These are phyloP conservation scores for Geranomyces variabilis DNA, from an alignment of 192 early-diverging fungal genomes.

Conservation along the genomic window DNA sequence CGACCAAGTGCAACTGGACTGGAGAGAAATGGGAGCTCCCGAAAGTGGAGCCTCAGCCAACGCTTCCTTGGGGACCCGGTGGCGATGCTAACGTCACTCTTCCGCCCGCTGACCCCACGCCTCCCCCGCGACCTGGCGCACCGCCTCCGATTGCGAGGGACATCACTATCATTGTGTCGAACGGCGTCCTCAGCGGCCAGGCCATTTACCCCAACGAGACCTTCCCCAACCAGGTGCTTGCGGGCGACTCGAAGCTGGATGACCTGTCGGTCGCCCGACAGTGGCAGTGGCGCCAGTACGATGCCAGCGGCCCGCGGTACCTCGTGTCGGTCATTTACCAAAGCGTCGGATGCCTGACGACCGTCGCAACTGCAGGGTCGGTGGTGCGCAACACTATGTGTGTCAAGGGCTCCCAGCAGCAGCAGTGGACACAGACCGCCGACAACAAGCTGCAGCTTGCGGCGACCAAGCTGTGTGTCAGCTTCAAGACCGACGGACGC, in stretches of 20 bases:
- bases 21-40: not conserved
- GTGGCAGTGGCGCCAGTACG: conserved; percentile 8
- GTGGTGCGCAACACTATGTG: not conserved
- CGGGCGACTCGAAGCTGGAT: not conserved
- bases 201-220: not conserved
- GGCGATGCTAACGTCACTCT: conserved; percentile 1
- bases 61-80: not conserved
- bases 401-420: not conserved
- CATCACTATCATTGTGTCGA: not conserved
- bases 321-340: not conserved
- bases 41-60: not conserved
- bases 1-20: not conserved
- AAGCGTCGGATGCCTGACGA: not conserved
- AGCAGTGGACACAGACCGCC: not conserved
- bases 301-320: conserved; percentile 4
- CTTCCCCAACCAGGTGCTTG: conserved; percentile 2
- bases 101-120: not conserved
- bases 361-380: not conserved
- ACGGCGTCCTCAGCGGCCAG: conserved; percentile 1
- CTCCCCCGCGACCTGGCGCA: not conserved
- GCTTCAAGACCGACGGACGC: not conserved
- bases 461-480: not conserved
- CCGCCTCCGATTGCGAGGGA: not conserved
- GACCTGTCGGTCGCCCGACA: not conserved
- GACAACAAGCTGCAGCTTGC: not conserved